phyloP scores from a whole-genome alignment of 2,329 filamentous ascomycete species.

The Samsoniella hepiali region DNA sequence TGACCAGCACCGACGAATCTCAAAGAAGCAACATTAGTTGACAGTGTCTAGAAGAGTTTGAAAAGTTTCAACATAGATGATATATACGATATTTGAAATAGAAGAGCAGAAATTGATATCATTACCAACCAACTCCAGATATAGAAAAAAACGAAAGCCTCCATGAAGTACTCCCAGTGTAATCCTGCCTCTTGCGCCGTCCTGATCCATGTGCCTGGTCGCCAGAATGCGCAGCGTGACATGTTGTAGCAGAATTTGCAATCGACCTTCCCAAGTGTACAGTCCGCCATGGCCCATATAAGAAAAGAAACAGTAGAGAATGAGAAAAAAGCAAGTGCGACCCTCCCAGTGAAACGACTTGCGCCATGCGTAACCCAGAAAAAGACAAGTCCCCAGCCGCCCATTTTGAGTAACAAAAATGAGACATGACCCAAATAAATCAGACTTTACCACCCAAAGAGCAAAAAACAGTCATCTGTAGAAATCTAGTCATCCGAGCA shows the following conservation, averaged over 20 bases:
- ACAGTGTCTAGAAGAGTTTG: too few species aligned
- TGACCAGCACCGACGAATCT: not conserved
- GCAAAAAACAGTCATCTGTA: not conserved
- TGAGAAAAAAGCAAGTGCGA: conserved; percentile 8
- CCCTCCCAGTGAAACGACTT: conserved; percentile 5
- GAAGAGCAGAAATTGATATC: conserved; percentile 4
- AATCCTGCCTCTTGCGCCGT: conserved; percentile 10
- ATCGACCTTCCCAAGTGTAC: not conserved
- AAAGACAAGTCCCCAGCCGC: conserved; percentile 16
- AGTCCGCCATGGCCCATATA: conserved; percentile 1
- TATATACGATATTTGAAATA: not conserved
- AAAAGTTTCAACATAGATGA: not conserved
- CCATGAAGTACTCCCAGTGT: not conserved
- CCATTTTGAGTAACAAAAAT: conserved; percentile 15
- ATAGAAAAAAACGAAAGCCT: conserved; percentile 1
- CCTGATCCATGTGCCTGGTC: not conserved
- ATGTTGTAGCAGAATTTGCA: conserved; percentile 1
- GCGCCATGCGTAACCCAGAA: conserved; percentile 14
- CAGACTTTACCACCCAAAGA: not conserved
- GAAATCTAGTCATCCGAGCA: not conserved
- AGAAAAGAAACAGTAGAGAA: conserved; percentile 15
- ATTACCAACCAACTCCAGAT: conserved; percentile 16
- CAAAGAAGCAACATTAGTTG: too few species aligned
- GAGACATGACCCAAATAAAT: not conserved
- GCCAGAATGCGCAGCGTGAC: conserved; percentile 5